Base-by-base conservation (phyloP, 2,329 filamentous ascomycete species). In the Onygenales sp. region DNA sequence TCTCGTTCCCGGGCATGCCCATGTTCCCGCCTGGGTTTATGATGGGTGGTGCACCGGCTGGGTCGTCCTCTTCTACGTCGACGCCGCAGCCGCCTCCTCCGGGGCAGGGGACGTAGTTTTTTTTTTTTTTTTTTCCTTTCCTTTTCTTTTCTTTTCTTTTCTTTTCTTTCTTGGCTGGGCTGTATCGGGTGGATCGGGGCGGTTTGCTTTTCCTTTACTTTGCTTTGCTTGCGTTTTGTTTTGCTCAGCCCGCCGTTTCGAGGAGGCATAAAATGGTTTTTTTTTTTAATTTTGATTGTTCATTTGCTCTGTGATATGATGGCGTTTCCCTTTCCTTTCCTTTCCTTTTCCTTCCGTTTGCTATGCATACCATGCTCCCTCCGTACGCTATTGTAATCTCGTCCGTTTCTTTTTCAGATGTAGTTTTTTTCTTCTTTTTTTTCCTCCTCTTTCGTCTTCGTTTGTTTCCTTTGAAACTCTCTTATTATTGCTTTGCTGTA, bases 1-100 rank as follows among this genome's bases (percentile, higher is more conserved):
- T 80, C 61, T 75, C 75, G 39, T 74, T 76, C 55, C 67, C 72
- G 9, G 71, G 72, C 14, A 75, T 76, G 71, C 72, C 72, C 42
- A 72, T 75, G 66, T 70, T 77, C 31, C 73, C 73, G 51, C 71
- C 73, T 17, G 73, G 72, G 10, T 77, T 76, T 60, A 72, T 75
- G 66, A 66, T 75, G 62, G 69, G 69, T 41, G 67, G 68, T 52
- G 60, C 63, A 17, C 33, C 2, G 65, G 66, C 52, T 2, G 51
- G 48, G 10, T 55, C 54, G 13, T 57, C 52, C 10, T 58, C 59
- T 43, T 52, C 61, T 42, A 61, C 60, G 48, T 59, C 64, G 7
- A 61, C 64, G 14, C 52, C 63, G 21, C 69, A 70, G 50, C 67
- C 69, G n/a, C 66, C 69, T 13, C 64, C 69, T n/a, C 66, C 68